Evolutionary conservation across 2,329 filamentous ascomycete genomes (phyloP), one percentile per base, ranked within the genome.

Genomic region (Chrysoporthe deuterocubensis): DNA sequence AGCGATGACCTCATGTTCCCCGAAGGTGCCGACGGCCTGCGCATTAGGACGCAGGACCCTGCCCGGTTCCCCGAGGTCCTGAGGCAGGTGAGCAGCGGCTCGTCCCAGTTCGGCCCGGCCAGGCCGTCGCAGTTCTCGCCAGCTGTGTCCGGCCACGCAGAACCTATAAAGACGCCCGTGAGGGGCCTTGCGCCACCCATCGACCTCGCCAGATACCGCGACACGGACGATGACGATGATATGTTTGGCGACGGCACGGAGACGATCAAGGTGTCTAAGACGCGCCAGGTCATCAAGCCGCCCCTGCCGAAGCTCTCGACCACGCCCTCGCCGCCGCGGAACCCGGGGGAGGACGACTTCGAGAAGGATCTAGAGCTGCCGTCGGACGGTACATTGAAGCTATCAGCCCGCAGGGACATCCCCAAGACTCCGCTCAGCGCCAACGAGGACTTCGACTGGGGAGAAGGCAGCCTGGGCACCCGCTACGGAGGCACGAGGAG

Each of bases 381-480:
- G 2, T 84, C 85, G 0, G 85, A 90, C 73, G 87, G 89, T 52
- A 86, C 89, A 71, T 80, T 94, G 44, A 88, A 84, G 73, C 82
- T 94, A 44, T 89, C 88, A 8, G 87, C 84, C 52, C 83, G 81
- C 69, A 84, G 81, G 74, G 87, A 91, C 46, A 86, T 88, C 46
- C 87, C 89, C 26, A 88, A 87, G 74, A 89, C 89, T 3, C 87
- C 90, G 4, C 52, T 63, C 32, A 83, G 84, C 16, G 78, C 82
- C 42, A 86, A 85, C 71, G 93, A 97, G 64, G 94, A 97, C 70
- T 89, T 97, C 73, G 94, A 97, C 76, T 97, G 95, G 92, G 93
- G 92, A 64, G 96, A 98, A 79, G 94, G 94, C 66, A 97, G 94
- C 77, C 84, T 97, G 68, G 94, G 95, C 50, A 97, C 95, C 57